Percentiles rank a stretch among this genome's conserved stretches.
phyloP scores from a whole-genome alignment of 2,329 filamentous ascomycete genomes.

The Hymenotorrendiella dingleyae region DNA sequence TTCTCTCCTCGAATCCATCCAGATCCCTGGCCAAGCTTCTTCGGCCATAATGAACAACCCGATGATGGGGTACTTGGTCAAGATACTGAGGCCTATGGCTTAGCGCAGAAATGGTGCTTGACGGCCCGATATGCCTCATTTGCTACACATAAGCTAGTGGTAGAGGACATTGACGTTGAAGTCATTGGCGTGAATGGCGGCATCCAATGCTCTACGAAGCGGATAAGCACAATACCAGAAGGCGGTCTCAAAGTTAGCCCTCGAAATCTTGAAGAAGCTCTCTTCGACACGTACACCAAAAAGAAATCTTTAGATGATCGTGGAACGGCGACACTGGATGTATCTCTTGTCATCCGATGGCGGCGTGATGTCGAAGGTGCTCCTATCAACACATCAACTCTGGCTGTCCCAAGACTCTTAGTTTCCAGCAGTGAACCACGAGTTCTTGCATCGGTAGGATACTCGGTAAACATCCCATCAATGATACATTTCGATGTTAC shows the following conservation, averaged over 20 bases:
- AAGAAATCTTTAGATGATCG: constrained; percentile 80
- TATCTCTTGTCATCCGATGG: constrained; percentile 74
- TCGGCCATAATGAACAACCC: constrained; percentile 45
- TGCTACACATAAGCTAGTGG: constrained; percentile 54
- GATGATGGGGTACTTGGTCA: constrained; percentile 29
- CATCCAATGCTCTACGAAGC: constrained; percentile 49
- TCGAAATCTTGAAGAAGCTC: constrained; percentile 63
- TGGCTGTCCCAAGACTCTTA: constrained; percentile 74
- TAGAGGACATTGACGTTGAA: constrained; percentile 60
- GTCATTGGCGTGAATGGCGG: constrained; percentile 56
- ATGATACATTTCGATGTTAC: constrained; percentile 52
- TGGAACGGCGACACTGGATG: constrained; percentile 65
- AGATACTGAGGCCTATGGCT: constrained; percentile 44
- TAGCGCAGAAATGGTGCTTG: constrained; percentile 77
- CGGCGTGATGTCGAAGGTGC: constrained; percentile 41
- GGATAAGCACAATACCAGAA: constrained; percentile 32
- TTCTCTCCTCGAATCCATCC: constrained; percentile 72
- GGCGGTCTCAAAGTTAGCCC: constrained; percentile 50
- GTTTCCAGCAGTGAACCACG: constrained; percentile 81
- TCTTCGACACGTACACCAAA: constrained; percentile 68
- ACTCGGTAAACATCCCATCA: constrained; percentile 32
- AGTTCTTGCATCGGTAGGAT: constrained; percentile 55
- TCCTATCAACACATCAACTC: constrained; percentile 53
- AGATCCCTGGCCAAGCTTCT: constrained; percentile 82
- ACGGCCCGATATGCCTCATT: constrained; percentile 71